phyloP scores from a whole-genome alignment of 176 grass and related monocot species.

The Themeda triandra region DNA sequence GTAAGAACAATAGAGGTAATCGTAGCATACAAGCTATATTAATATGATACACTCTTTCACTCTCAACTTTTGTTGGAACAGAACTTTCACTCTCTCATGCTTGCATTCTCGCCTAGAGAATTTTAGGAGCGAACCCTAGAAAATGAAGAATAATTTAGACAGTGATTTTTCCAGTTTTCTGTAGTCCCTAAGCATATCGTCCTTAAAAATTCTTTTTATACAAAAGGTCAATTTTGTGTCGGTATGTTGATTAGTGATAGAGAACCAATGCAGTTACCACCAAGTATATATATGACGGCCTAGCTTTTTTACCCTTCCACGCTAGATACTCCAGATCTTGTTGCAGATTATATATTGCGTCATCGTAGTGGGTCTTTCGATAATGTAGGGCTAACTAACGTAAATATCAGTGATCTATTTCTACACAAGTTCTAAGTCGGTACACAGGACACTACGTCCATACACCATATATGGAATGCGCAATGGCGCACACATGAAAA shows the following conservation, averaged over 20 bases:
- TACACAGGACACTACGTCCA: background rate
- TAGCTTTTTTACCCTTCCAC: too few species aligned
- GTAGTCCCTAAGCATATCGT: background rate
- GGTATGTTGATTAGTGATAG: too few species aligned
- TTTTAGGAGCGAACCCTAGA: slow-evolving; percentile 10
- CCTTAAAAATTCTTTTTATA: too few species aligned
- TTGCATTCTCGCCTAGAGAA: background rate
- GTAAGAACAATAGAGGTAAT: background rate
- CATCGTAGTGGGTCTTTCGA: background rate
- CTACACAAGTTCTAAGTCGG: background rate
- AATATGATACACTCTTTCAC: background rate
- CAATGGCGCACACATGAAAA: background rate
- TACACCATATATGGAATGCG: background rate
- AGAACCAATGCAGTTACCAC: too few species aligned
- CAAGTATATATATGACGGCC: too few species aligned
- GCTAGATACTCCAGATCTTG: background rate
- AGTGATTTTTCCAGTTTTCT: background rate
- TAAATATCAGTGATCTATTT: background rate
- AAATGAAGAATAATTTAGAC: background rate
- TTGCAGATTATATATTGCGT: background rate
- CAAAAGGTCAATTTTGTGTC: too few species aligned
- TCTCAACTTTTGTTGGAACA: background rate
- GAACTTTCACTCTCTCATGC: background rate
- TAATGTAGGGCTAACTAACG: background rate
- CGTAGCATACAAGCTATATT: background rate